These are phyloP conservation scores for Kwoniella newhampshirensis DNA, from an alignment of 768 basidiomycete species.

Conservation along the genomic window DNA sequence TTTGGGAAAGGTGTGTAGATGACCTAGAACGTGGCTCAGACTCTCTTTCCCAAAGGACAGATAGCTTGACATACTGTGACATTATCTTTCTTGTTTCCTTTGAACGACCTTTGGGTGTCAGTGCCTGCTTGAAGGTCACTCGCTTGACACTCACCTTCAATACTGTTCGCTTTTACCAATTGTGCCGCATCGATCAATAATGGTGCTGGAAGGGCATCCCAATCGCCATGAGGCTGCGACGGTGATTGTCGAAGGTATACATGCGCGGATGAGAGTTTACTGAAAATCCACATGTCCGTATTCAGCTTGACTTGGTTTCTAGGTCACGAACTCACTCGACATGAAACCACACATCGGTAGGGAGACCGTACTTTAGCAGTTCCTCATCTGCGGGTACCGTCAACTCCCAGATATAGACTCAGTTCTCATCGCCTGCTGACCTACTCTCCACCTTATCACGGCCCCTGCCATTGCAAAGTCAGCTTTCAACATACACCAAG, in stretches of 20 bases:
- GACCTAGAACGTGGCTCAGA: conserved; percentile 53
- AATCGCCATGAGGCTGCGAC: conserved; percentile 61
- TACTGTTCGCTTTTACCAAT: conserved; percentile 95
- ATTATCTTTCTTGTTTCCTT: conserved; percentile 95
- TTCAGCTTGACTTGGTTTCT: background rate
- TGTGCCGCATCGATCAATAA: conserved; percentile 85
- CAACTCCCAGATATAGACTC: background rate
- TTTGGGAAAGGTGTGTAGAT: conserved; percentile 93
- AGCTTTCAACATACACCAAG: background rate
- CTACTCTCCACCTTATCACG: conserved; percentile 92
- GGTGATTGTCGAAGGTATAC: conserved; percentile 90
- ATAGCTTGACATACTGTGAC: conserved; percentile 58
- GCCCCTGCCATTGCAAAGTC: conserved; percentile 53
- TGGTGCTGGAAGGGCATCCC: conserved; percentile 81
- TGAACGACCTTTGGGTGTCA: background rate
- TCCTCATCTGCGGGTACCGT: conserved; percentile 74
- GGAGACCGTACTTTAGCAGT: conserved; percentile 74
- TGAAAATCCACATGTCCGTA: background rate
- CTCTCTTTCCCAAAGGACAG: background rate
- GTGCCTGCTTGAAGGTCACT: too few relatives aligned
- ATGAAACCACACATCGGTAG: conserved; percentile 67
- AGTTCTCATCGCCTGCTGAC: background rate
- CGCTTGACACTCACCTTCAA: conserved; percentile 82
- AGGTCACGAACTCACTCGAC: conserved; percentile 62
- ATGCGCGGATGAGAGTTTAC: conserved; percentile 81